Percentiles rank a stretch among this genome's conserved stretches.
phyloP scores from a whole-genome alignment of 495 filamentous ascomycete genomes.

The Penicillium subrubescens region DNA sequence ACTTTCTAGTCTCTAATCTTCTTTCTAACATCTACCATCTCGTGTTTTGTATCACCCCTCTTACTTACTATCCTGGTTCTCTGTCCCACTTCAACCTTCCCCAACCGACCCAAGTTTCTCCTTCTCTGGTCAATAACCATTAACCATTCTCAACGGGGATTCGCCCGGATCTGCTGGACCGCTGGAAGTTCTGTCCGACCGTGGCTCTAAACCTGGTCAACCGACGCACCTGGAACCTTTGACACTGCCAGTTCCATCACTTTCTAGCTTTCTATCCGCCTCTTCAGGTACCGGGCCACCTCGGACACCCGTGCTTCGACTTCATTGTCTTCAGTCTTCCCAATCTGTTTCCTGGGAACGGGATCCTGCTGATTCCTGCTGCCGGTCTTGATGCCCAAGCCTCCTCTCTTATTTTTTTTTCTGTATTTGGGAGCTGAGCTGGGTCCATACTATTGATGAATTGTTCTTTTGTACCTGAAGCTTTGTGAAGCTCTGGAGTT shows the following conservation, averaged over 20 bases:
- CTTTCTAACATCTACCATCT: not conserved
- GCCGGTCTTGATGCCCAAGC: not conserved
- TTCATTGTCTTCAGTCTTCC: not conserved
- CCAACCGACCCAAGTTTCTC: conserved; percentile 2
- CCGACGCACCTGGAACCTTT: not conserved
- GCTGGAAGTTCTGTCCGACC: conserved; percentile 37
- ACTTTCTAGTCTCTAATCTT: not conserved
- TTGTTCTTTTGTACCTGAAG: not conserved
- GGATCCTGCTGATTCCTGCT: conserved; percentile 7
- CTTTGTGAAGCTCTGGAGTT: not conserved
- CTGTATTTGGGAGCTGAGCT: not conserved
- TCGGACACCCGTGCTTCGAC: conserved; percentile 24
- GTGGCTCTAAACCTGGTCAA: conserved; percentile 30
- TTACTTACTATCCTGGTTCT: conserved; percentile 1
- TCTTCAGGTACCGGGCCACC: conserved; percentile 13
- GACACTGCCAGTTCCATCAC: not conserved
- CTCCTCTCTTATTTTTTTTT: not conserved
- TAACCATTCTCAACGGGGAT: conserved; percentile 11
- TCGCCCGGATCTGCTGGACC: conserved; percentile 37
- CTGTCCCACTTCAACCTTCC: conserved; percentile 17
- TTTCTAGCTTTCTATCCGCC: not conserved
- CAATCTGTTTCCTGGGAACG: not conserved
- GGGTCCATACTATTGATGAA: not conserved
- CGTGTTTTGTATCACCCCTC: not conserved
- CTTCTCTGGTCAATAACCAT: not conserved